phyloP scores from a whole-genome alignment of 1,139 yeast species.

The Sugiyamaella paludigena region DNA sequence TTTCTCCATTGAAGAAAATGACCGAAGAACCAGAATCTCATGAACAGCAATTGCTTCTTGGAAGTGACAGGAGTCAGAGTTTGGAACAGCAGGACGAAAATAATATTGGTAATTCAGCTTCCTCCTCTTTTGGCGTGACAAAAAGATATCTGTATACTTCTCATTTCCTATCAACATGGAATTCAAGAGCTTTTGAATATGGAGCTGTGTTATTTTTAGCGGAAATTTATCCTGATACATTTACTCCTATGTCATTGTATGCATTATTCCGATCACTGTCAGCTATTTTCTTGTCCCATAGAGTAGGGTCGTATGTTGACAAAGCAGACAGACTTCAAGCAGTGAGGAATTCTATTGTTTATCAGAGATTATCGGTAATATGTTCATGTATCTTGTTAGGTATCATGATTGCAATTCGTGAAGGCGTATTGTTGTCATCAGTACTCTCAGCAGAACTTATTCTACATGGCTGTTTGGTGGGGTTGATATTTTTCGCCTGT shows the following conservation, averaged over 20 bases:
- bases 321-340: constrained; percentile 31
- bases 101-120: too few species aligned
- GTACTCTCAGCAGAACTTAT: background rate
- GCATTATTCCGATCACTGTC: constrained; percentile 34
- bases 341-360: constrained; percentile 35
- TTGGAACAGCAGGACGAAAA: too few species aligned
- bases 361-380: constrained; percentile 37
- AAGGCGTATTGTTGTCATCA: background rate
- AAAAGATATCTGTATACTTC: constrained; percentile 31
- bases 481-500: constrained; percentile 35
- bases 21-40: too few species aligned
- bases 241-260: constrained; percentile 37
- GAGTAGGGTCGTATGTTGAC: constrained; percentile 33
- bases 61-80: too few species aligned
- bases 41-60: too few species aligned
- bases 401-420: constrained; percentile 22
- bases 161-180: constrained; percentile 40
- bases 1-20: too few species aligned
- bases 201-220: constrained; percentile 39
- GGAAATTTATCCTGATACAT: constrained; percentile 33
- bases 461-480: background rate
- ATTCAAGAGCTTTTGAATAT: constrained; percentile 38
- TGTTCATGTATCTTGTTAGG: constrained; percentile 29
- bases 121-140: too few species aligned
- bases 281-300: constrained; percentile 33